Percentiles rank a stretch among this genome's conserved stretches.
phyloP scores from a whole-genome alignment of 495 filamentous ascomycete species.

The Aspergillus egyptiacus region DNA sequence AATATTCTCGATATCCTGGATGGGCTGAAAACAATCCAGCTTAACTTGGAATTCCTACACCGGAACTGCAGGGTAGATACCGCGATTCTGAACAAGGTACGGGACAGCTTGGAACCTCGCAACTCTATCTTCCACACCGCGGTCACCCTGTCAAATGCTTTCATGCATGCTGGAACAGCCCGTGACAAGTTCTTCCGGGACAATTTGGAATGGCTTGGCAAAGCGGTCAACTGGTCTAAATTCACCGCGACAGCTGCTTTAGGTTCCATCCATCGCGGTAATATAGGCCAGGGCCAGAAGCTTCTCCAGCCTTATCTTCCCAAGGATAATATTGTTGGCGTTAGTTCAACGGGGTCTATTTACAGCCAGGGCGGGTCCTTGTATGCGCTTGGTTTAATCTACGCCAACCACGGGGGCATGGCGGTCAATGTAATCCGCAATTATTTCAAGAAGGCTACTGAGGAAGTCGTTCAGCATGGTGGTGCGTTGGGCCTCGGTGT shows the following conservation, averaged over 20 bases:
- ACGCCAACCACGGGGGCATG: slow-evolving; percentile 92
- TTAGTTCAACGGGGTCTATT: slow-evolving; percentile 67
- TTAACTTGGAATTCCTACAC: slow-evolving; percentile 94
- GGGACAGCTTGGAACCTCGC: slow-evolving; percentile 87
- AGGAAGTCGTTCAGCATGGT: slow-evolving; percentile 96
- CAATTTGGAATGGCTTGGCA: slow-evolving; percentile 96
- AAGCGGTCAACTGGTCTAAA: slow-evolving; percentile 99
- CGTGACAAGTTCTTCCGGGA: slow-evolving; percentile 97
- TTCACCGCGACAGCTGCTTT: slow-evolving; percentile 96
- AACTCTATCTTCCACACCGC: slow-evolving; percentile 99
- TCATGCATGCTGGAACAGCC: slow-evolving; percentile 99
- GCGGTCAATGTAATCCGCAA: slow-evolving; percentile 83
- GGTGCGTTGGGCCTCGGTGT: slow-evolving; percentile 93
- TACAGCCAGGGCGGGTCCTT: slow-evolving; percentile 96
- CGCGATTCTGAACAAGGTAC: slow-evolving; percentile 88
- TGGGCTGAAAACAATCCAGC: slow-evolving; percentile 83
- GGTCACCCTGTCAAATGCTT: slow-evolving; percentile 94
- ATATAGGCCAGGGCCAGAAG: slow-evolving; percentile 86
- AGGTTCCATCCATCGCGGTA: slow-evolving; percentile 94
- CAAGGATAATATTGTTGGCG: slow-evolving; percentile 53
- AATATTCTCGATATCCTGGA: slow-evolving; percentile 82
- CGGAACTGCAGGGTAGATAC: slow-evolving; percentile 86
- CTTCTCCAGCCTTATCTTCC: slow-evolving; percentile 93
- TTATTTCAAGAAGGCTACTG: slow-evolving; percentile 77
- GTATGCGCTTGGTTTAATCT: slow-evolving; percentile 93